These are phyloP conservation scores for Batkoa obscura DNA, from an alignment of 371 early-diverging fungal genomes.

Conservation along the genomic window DNA sequence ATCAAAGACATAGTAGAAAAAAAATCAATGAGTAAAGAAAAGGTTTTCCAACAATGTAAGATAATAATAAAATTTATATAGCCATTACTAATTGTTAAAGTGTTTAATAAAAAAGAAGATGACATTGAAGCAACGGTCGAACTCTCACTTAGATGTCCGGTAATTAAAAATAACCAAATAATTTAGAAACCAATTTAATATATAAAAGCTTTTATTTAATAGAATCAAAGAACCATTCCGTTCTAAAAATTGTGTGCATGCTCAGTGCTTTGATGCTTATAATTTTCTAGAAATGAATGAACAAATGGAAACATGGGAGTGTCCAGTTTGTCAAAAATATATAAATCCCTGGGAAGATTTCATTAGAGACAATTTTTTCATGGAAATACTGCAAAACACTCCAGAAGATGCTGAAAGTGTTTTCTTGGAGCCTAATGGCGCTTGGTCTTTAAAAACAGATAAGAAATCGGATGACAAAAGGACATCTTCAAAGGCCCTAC, in stretches of 20 bases:
- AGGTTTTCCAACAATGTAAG: background rate
- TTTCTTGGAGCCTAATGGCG: background rate
- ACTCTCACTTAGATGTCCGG: background rate
- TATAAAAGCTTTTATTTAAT: background rate
- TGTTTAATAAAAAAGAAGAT: background rate
- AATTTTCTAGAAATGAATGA: background rate
- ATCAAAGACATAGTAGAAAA: background rate
- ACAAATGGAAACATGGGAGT: constrained; percentile 1
- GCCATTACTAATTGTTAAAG: background rate
- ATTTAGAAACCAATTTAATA: background rate
- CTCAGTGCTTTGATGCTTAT: constrained; percentile 3
- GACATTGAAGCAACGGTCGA: background rate
- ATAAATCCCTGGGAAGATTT: background rate
- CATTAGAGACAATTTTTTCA: background rate
- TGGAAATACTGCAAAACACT: background rate
- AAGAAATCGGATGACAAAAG: too few relatives aligned
- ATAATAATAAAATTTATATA: background rate
- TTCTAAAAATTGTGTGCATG: background rate
- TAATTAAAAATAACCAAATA: background rate
- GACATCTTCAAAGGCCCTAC: too few relatives aligned
- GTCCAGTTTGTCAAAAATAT: constrained; percentile 1
- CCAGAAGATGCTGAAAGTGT: background rate
- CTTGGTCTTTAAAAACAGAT: too few relatives aligned
- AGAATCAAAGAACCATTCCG: background rate
- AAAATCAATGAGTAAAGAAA: background rate